Conservation (phyloP, 192 early-diverging fungal genomes). For the Coemansia sp. region DNA sequence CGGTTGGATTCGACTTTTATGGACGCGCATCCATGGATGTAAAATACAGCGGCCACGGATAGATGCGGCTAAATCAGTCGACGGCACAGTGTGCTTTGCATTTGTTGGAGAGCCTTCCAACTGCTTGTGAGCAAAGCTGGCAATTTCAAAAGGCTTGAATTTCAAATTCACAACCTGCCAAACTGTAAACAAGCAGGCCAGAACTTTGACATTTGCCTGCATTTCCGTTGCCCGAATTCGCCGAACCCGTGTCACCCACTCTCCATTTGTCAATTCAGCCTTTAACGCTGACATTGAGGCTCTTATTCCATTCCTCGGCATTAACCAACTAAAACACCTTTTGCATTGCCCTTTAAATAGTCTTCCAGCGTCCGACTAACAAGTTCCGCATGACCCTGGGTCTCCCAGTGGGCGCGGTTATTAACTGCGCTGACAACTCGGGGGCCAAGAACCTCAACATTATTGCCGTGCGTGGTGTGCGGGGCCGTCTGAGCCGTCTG, state of each 20-base stretch:
- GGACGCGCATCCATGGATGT: no score
- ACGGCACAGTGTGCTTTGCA: not conserved
- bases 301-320: not conserved
- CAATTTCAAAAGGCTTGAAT: conserved; percentile 3
- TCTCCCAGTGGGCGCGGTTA: conserved; percentile 93
- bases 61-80: no score
- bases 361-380: conserved; percentile 64
- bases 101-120: conserved; percentile 1
- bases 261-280: not conserved
- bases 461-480: conserved; percentile 94
- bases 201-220: not conserved
- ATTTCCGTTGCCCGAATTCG: not conserved
- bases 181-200: not conserved
- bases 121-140: not conserved
- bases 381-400: conserved; percentile 99
- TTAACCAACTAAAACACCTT: not conserved
- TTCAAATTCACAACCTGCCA: not conserved
- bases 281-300: not conserved
- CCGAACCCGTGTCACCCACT: not conserved
- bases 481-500: conserved; percentile 94
- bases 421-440: conserved; percentile 99
- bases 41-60: no score
- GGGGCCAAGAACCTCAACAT: conserved; percentile 99
- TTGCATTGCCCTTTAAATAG: not conserved
- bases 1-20: not conserved